Conservation (phyloP, 352 stramenopile species). For the Pythium chondricola region DNA sequence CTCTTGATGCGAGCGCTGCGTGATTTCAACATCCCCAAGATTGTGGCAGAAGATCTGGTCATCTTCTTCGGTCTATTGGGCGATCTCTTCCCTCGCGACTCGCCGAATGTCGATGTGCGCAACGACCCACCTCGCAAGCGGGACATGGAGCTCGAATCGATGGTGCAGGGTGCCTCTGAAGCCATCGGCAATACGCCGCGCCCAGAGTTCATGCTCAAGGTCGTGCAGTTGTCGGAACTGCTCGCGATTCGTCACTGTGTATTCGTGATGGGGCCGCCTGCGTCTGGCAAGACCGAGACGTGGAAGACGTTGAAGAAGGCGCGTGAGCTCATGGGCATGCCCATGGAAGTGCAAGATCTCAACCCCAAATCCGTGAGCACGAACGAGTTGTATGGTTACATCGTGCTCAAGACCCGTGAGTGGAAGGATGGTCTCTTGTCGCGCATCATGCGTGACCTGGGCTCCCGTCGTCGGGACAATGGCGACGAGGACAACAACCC, state of each 20-base stretch:
- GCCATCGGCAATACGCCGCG: conserved; percentile 76
- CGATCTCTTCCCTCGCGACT: conserved; percentile 91
- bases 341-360: conserved; percentile 90
- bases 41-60: conserved; percentile 92
- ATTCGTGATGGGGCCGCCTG: conserved; percentile 94
- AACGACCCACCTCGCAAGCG: conserved; percentile 90
- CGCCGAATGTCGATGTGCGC: conserved; percentile 80
- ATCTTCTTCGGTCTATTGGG: conserved; percentile 94
- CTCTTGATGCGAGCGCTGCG: conserved; percentile 94
- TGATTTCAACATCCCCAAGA: conserved; percentile 97
- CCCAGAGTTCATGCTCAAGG: conserved; percentile 89
- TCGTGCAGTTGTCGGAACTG: conserved; percentile 93
- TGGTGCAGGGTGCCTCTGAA: conserved; percentile 78
- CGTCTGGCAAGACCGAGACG: conserved; percentile 92
- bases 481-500: conserved; percentile 88
- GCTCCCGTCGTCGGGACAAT: conserved; percentile 85
- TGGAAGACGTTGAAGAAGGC: conserved; percentile 93
- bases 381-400: conserved; percentile 95
- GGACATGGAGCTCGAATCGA: conserved; percentile 90
- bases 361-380: conserved; percentile 96
- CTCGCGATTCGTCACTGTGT: conserved; percentile 95
- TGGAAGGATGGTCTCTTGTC: conserved; percentile 95
- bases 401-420: conserved; percentile 92
- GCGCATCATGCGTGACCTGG: conserved; percentile 94
- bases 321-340: conserved; percentile 80